A percentile compares a stretch with the other conserved stretches of the same genome.
Evolutionary conservation across 345 rosid genomes (phyloP).

Genomic region (Syzygium aqueum): DNA sequence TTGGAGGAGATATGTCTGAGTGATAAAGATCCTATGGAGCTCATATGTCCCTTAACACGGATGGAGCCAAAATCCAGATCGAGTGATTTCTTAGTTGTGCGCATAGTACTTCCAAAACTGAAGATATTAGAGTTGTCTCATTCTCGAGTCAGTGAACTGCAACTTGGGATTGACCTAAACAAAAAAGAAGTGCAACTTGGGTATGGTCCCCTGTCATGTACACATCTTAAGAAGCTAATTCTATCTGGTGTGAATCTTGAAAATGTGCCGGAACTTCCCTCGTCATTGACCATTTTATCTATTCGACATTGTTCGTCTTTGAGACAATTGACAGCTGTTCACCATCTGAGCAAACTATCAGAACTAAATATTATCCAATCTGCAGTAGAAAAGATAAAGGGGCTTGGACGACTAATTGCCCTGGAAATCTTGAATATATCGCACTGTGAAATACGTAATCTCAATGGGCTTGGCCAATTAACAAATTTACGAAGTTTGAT

Average conservation of each 20-base stretch:
- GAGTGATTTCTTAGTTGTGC: neutral
- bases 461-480: neutral
- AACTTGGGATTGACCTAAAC: no score
- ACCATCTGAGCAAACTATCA: neutral
- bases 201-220: neutral
- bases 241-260: neutral
- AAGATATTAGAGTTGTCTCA: neutral
- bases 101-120: neutral
- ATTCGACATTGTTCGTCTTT: rapidly evolving
- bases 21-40: neutral
- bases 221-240: neutral
- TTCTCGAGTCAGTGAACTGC: no score
- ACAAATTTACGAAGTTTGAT: neutral
- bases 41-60: rapidly evolving
- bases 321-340: neutral
- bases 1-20: neutral
- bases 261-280: neutral
- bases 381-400: neutral
- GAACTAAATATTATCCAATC: neutral
- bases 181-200: neutral
- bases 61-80: rapidly evolving
- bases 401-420: neutral
- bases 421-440: neutral
- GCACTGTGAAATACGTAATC: neutral
- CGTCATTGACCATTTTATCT: neutral